Percentiles rank a stretch among this genome's conserved stretches.
Conservation (phyloP, 768 basidiomycete genomes). For the Tylopilus subfusipes region DNA sequence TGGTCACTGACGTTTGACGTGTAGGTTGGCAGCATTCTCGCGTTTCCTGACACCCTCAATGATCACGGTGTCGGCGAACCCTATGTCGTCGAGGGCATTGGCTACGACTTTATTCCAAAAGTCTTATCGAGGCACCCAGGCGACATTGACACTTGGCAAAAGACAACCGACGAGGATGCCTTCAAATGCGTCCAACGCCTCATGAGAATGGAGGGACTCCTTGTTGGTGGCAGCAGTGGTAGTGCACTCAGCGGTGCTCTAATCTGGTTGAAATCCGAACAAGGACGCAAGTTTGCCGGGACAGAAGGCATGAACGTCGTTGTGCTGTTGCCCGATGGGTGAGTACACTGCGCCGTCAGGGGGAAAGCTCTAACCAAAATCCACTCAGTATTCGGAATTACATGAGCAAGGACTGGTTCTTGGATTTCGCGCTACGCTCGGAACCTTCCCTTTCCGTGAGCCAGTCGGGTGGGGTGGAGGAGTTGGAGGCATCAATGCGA, state of each 20-base stretch:
- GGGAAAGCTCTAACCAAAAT: neutral
- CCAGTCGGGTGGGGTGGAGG: neutral
- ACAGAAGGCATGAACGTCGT: constrained; percentile 83
- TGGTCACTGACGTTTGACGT: constrained; percentile 7
- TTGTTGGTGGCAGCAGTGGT: constrained; percentile 93
- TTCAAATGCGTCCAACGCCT: constrained; percentile 71
- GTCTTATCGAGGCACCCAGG: constrained; percentile 65
- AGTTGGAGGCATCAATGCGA: constrained; percentile 2
- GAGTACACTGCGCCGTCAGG: constrained; percentile 22
- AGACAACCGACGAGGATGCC: constrained; percentile 77
- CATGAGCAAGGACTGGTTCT: constrained; percentile 92
- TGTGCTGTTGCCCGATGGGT: constrained; percentile 88
- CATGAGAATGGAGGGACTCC: constrained; percentile 82
- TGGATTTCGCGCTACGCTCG: constrained; percentile 58
- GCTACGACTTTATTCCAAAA: constrained; percentile 89
- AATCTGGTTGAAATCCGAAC: constrained; percentile 68
- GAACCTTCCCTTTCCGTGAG: constrained; percentile 47
- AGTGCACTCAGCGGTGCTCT: constrained; percentile 78
- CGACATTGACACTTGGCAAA: constrained; percentile 78
- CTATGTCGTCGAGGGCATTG: constrained; percentile 95
- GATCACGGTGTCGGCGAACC: constrained; percentile 37
- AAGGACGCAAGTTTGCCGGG: constrained; percentile 60
- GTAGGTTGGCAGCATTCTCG: constrained; percentile 89
- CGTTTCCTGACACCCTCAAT: constrained; percentile 65
- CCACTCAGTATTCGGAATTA: constrained; percentile 78